Base-by-base conservation (phyloP, 2,329 filamentous ascomycete species). In the Didymella exigua region DNA sequence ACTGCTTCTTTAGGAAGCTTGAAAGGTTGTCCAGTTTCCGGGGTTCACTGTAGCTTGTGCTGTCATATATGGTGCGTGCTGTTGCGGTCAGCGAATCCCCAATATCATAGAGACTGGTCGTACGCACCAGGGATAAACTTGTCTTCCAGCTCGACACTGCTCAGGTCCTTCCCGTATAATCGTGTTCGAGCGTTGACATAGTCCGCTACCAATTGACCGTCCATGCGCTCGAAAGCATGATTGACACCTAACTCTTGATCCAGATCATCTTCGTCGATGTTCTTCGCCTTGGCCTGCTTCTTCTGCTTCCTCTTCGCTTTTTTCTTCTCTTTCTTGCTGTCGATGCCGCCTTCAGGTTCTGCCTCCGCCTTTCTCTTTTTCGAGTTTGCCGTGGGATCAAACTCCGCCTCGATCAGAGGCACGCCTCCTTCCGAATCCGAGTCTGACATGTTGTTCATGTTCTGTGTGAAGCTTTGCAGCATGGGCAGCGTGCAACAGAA, bases 71-170 rank as follows among this genome's bases (percentile, higher is more conserved):
- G 4, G 86, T 85, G 59, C 82, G 86, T 59, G 88, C 91, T 93
- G 61, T 45, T 23, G 18, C 19, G 10, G 48, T 69, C 52, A 69
- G 61, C 21, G 33, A 33, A 19, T 31, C 29, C n/a, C 23, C n/a
- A 34, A 6, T 11, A 14, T 16, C 1, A 9, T 9, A 2, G 8
- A 19, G 5, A 21, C 4, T n/a, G 23, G 13, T 38, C n/a, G 5
- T 1, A 52, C 54, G 65, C 81, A 92, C 91, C 88, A 63, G 91
- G 86, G 47, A 98, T 82, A 50, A 89, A 87, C 68, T 91, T 80
- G 71, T 97, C 93, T 52, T 90, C 88, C 27, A 96, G 79, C 76
- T 99, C 95, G 34, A 98, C 84, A 0, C 86, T 80, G 65, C 90
- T 96, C 67, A 97, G 75, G 47, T 96, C 89, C 24, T 84, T 86